phyloP scores from a whole-genome alignment of 768 basidiomycete species.

The Tephrocybe sp. region DNA sequence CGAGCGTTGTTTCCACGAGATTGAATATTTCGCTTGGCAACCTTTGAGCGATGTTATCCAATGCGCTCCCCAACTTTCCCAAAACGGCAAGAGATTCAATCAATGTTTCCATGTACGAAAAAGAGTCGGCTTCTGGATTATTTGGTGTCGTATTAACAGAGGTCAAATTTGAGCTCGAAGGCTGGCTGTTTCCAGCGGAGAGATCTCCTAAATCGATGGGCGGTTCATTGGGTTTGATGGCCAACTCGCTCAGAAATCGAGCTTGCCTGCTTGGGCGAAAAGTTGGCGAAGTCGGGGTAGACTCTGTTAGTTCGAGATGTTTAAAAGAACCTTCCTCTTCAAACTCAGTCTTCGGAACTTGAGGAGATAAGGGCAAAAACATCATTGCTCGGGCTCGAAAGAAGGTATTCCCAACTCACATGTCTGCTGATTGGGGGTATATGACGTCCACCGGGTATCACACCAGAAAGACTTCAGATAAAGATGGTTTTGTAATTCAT shows the following conservation, averaged over 20 bases:
- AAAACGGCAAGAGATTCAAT: conserved; percentile 91
- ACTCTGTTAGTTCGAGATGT: conserved; percentile 26
- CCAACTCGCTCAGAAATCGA: conserved; percentile 62
- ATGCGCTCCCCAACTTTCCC: conserved; percentile 78
- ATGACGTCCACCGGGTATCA: conserved; percentile 87
- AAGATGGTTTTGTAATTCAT: conserved; percentile 95
- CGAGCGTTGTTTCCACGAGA: conserved; percentile 82
- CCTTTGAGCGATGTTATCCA: conserved; percentile 83
- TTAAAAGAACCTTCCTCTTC: conserved; percentile 45
- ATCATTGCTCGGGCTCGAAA: background rate
- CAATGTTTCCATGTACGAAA: conserved; percentile 88
- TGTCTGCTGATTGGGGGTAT: conserved; percentile 71
- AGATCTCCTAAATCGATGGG: conserved; percentile 61
- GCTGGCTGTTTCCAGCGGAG: conserved; percentile 24
- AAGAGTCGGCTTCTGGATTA: conserved; percentile 92
- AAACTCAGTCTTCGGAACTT: conserved; percentile 67
- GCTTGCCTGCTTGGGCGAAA: conserved; percentile 49
- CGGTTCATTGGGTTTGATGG: conserved; percentile 73
- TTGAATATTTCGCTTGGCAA: conserved; percentile 79
- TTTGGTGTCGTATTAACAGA: conserved; percentile 19
- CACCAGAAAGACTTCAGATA: conserved; percentile 97
- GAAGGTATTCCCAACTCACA: conserved; percentile 46
- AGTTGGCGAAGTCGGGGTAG: conserved; percentile 38
- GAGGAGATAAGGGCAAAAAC: background rate
- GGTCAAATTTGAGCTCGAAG: conserved; percentile 16